A percentile compares a stretch with the other conserved stretches of the same genome.
Conservation (phyloP, 768 basidiomycete species). For the Boletus pseudo-olivaceus region DNA sequence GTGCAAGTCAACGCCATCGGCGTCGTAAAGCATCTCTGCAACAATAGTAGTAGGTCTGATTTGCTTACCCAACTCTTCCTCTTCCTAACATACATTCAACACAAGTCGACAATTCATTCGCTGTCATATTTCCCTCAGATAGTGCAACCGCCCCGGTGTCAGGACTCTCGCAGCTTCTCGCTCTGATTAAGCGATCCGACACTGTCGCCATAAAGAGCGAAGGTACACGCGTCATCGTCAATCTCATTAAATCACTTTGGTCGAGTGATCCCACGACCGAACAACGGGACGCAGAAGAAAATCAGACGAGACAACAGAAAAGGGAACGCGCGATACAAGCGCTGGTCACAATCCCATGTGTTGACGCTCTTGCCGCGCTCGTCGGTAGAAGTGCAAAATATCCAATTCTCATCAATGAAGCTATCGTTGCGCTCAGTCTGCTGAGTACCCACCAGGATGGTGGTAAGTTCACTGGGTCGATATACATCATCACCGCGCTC, state of each 20-base stretch:
- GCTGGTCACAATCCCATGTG: slow-evolving; percentile 52
- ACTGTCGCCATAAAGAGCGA: slow-evolving; percentile 84
- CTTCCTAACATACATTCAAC: slow-evolving; percentile 21
- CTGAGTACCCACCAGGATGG: slow-evolving; percentile 63
- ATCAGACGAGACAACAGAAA: slow-evolving; percentile 43
- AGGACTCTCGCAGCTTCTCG: slow-evolving; percentile 66
- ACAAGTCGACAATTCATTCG: slow-evolving; percentile 44
- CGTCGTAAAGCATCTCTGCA: slow-evolving; percentile 84
- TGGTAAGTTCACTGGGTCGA: slow-evolving; percentile 41
- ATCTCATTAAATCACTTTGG: slow-evolving; percentile 79
- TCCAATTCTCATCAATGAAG: slow-evolving; percentile 85
- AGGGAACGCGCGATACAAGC: slow-evolving; percentile 51
- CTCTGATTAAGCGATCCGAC: slow-evolving; percentile 74
- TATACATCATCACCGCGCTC: not conserved
- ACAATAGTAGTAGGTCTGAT: slow-evolving; percentile 56
- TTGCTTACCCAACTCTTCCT: slow-evolving; percentile 17
- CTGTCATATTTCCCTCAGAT: slow-evolving; percentile 48
- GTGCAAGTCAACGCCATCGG: slow-evolving; percentile 88
- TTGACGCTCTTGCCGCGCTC: slow-evolving; percentile 63
- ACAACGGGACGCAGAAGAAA: slow-evolving; percentile 30
- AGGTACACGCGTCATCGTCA: slow-evolving; percentile 84
- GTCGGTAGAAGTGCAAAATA: slow-evolving; percentile 76
- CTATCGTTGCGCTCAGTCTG: slow-evolving; percentile 76
- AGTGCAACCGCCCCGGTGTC: slow-evolving; percentile 34
- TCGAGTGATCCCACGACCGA: slow-evolving; percentile 41